Evolutionary conservation across 1,139 yeast species (phyloP), one percentile per base, ranked within the genome.

Genomic region (Saccharomyces hybrid): DNA sequence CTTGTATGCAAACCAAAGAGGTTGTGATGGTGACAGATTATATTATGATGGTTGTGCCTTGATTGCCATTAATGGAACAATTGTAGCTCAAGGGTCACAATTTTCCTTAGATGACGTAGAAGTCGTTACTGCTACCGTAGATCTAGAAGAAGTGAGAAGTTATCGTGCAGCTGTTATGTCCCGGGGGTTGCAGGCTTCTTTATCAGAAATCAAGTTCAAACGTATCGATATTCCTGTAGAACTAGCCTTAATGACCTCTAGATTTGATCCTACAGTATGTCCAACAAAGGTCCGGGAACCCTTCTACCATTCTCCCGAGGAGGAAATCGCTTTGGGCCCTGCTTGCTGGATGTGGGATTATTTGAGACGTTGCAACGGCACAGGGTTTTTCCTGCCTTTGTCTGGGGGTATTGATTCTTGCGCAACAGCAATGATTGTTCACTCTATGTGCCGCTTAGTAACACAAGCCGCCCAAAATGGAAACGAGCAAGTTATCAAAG

Each of bases 321-420:
- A 93, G 69, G 99, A 93, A 71, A 91, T 93, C 58, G 98, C 99
- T 0, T 75, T 88, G 52, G 99, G 99, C 0, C 99, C 99, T 1
- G 99, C 99, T 0, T 93, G 99, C 69, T 93, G 99, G 99, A 72
- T 93, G 59, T 93, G 99, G 99, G 99, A 93, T 69, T 93, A 93
- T 67, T 77, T 93, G 58, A 79, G 99, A 67, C 81, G 99, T 61
- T 88, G 95, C 59, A 81, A 81, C 61, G 86, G 93, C 56, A 90
- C 91, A 0, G 99, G 99, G 0, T 93, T 79, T 68, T 95, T 93
- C 71, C 76, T 93, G 51, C 98, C 99, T 0, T 76, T 93, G 51
- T 86, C 96, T 69, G 99, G 99, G 23, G 99, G 99, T 51, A 91
- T 95, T 58, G 99, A 93, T 68, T 87, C 96, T 27, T 95, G 99